Percentiles rank a stretch among this genome's conserved stretches.
phyloP scores from a whole-genome alignment of 2,329 filamentous ascomycete genomes.

The Pyricularia sp. region DNA sequence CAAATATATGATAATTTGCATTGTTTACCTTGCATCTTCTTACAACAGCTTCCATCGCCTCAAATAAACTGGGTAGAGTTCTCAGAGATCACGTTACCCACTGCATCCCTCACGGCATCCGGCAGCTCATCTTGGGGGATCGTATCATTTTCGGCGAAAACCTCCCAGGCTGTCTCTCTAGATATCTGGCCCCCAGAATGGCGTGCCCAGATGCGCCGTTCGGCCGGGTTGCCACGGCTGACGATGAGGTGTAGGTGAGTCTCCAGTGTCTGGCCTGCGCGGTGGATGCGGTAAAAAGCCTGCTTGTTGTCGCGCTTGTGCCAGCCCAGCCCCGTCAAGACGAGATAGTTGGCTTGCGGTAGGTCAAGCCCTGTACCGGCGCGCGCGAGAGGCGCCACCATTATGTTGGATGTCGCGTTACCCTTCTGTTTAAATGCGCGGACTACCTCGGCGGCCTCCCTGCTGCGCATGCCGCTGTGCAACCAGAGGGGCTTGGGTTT shows the following conservation, averaged over 20 bases:
- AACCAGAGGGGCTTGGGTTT: neutral
- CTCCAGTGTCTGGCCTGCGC: neutral
- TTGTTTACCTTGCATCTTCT: neutral
- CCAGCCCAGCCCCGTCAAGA: neutral
- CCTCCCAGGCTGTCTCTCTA: neutral
- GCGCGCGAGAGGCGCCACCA: neutral
- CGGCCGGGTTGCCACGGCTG: neutral
- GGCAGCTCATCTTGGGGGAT: neutral
- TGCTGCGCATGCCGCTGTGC: neutral
- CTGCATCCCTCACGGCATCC: neutral
- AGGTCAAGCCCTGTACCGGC: neutral
- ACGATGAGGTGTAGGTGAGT: neutral
- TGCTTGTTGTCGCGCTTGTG: neutral
- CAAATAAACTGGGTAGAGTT: neutral
- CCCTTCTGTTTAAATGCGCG: neutral
- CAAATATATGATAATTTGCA: neutral
- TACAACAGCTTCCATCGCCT: neutral
- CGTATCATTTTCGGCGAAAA: neutral
- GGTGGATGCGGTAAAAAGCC: neutral
- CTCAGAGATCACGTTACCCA: neutral
- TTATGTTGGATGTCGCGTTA: neutral
- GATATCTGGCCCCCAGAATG: neutral
- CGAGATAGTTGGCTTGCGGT: neutral
- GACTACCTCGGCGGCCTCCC: neutral
- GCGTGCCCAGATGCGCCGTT: neutral